A percentile compares a stretch with the other conserved stretches of the same genome.
These are phyloP conservation scores for Saitozyma sp. DNA, from an alignment of 768 basidiomycete genomes.

Conservation along the genomic window DNA sequence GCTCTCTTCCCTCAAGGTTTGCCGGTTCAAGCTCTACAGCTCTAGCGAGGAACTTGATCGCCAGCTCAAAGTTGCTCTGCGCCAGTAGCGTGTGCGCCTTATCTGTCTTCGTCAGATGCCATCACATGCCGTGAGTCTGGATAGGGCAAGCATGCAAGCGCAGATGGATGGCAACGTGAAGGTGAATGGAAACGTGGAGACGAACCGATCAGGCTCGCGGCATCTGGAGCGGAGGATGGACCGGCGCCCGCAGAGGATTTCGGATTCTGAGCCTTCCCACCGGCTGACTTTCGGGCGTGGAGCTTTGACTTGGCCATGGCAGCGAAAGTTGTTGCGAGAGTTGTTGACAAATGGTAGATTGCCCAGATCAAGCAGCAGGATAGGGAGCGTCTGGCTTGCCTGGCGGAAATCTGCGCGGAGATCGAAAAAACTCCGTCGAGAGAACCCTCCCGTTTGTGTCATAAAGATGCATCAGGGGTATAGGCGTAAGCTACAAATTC, in stretches of 20 bases:
- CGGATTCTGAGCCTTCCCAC: too few species aligned
- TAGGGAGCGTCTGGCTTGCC: too few species aligned
- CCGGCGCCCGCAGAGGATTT: background rate
- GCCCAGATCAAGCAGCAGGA: too few species aligned
- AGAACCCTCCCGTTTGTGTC: too few species aligned
- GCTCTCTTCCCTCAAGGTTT: constrained; percentile 72
- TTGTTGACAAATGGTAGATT: too few species aligned
- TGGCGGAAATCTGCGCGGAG: too few species aligned
- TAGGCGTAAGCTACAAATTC: too few species aligned
- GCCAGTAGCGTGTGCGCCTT: constrained; percentile 79
- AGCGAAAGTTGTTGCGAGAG: too few species aligned
- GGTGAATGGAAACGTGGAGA: background rate
- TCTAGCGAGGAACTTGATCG: constrained; percentile 68
- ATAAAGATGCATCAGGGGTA: too few species aligned
- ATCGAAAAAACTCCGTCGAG: too few species aligned
- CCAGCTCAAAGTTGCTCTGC: constrained; percentile 82
- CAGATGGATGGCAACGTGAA: background rate
- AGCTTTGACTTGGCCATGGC: too few species aligned
- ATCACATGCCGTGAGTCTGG: background rate
- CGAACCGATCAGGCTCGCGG: constrained; percentile 19
- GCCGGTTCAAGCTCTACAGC: constrained; percentile 65
- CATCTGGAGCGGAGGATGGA: constrained; percentile 4
- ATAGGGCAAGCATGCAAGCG: background rate
- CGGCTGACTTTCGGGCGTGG: too few species aligned
- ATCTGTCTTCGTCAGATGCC: constrained; percentile 44